These are phyloP conservation scores for Lachnellula subtilissima DNA, from an alignment of 2,329 filamentous ascomycete species.

Conservation along the genomic window DNA sequence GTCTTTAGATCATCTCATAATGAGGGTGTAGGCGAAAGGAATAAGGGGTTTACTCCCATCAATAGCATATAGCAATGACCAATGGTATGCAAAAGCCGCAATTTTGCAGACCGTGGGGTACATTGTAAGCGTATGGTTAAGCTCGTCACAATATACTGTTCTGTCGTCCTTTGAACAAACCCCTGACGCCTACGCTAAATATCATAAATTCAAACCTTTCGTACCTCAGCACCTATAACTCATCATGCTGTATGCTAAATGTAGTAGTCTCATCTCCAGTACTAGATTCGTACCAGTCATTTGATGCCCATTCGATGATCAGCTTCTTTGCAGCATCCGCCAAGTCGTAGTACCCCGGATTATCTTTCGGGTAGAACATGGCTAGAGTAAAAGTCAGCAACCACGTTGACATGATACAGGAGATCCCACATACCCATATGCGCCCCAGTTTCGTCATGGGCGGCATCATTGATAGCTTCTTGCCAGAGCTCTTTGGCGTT, in stretches of 20 bases:
- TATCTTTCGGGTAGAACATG: constrained; percentile 70
- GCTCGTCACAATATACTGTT: too few species aligned
- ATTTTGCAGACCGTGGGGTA: too few species aligned
- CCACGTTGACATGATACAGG: constrained; percentile 17
- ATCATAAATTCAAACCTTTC: neutral
- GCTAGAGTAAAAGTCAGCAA: constrained; percentile 33
- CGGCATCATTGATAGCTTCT: constrained; percentile 72
- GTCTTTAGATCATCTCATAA: too few species aligned
- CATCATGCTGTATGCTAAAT: constrained; percentile 13
- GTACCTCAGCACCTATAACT: constrained; percentile 5
- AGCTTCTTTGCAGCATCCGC: constrained; percentile 60
- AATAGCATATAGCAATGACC: too few species aligned
- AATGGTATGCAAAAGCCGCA: too few species aligned
- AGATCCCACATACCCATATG: constrained; percentile 59
- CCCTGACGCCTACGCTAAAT: neutral
- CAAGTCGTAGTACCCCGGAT: constrained; percentile 67
- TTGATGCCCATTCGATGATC: constrained; percentile 60
- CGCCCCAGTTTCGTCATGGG: constrained; percentile 71
- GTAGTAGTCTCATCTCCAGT: constrained; percentile 13
- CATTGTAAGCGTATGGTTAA: too few species aligned
- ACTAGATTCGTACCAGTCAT: constrained; percentile 62
- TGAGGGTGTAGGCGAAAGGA: too few species aligned
- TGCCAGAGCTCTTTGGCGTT: constrained; percentile 55
- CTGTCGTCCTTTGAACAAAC: neutral
- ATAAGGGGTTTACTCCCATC: too few species aligned